These are phyloP conservation scores for Colletotrichum endophyticum DNA, from an alignment of 2,329 filamentous ascomycete genomes.

Conservation along the genomic window DNA sequence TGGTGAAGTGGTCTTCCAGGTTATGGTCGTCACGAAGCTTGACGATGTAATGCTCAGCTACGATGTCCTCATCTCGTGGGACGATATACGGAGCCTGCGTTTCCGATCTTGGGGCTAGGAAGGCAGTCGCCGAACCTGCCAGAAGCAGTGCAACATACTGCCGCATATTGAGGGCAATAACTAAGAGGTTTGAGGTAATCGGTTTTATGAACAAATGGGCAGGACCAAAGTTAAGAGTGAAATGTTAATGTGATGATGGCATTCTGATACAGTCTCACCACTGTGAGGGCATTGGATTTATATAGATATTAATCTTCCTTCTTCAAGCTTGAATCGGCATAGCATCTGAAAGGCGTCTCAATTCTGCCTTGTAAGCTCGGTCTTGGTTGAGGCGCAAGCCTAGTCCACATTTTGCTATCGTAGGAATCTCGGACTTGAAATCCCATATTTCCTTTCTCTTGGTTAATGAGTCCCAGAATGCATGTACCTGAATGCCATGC, in stretches of 20 bases:
- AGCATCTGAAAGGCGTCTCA: not conserved
- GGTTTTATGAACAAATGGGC: not conserved
- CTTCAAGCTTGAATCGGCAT: not conserved
- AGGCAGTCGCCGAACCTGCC: not conserved
- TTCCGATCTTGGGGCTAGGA: not conserved
- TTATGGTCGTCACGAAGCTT: not conserved
- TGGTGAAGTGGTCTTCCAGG: not conserved
- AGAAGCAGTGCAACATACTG: not conserved
- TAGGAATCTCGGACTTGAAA: not conserved
- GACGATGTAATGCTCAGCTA: not conserved
- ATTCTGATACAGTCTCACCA: not conserved
- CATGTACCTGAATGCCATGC: not conserved
- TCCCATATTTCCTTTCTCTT: not conserved
- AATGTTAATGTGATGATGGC: not conserved
- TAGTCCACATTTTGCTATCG: not conserved
- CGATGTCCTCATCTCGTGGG: not conserved
- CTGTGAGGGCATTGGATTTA: not conserved
- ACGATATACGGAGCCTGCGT: not conserved
- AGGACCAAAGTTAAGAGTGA: not conserved
- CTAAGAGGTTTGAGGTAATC: not conserved
- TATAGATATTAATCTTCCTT: no score
- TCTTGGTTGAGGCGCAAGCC: not conserved
- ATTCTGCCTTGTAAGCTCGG: not conserved
- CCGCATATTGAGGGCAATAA: not conserved
- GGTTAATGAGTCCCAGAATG: not conserved